Conservation (phyloP, 2,329 filamentous ascomycete species). For the Paracorniculantispora psalliotae region DNA sequence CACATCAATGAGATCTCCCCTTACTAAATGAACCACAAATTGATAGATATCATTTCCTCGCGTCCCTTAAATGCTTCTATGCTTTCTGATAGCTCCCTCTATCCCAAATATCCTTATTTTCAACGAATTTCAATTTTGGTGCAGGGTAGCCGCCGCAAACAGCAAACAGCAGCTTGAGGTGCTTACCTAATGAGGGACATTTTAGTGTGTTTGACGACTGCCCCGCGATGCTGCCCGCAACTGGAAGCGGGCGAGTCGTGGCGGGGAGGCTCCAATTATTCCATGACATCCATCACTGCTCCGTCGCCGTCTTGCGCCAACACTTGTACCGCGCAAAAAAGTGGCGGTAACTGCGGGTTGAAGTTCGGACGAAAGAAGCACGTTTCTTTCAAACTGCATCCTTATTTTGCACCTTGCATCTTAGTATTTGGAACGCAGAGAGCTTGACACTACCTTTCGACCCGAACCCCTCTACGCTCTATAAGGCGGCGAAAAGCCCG, state of each 20-base stretch:
- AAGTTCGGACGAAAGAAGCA: not conserved
- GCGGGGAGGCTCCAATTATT: slow-evolving; percentile 15
- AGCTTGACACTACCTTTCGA: not conserved
- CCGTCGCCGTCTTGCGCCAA: slow-evolving; percentile 2
- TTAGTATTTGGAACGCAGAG: not conserved
- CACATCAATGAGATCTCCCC: too few species aligned
- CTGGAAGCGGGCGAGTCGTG: slow-evolving; percentile 6
- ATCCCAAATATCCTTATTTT: too few species aligned
- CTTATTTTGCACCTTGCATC: not conserved
- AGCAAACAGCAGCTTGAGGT: not conserved
- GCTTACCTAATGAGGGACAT: not conserved
- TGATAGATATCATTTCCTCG: too few species aligned
- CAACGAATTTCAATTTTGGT: not conserved
- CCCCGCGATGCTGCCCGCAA: slow-evolving; percentile 13
- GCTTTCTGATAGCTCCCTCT: too few species aligned
- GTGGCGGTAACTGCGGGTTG: not conserved
- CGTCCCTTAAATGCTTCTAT: too few species aligned
- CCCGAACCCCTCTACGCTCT: not conserved
- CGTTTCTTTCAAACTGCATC: not conserved
- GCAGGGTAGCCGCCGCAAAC: not conserved
- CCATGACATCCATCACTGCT: slow-evolving; percentile 2
- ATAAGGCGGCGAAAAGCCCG: not conserved
- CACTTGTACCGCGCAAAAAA: slow-evolving; percentile 1
- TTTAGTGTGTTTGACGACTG: not conserved
- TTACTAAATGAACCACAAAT: too few species aligned